phyloP scores from a whole-genome alignment of 2,329 filamentous ascomycete species.

The Beauveria bassiana region DNA sequence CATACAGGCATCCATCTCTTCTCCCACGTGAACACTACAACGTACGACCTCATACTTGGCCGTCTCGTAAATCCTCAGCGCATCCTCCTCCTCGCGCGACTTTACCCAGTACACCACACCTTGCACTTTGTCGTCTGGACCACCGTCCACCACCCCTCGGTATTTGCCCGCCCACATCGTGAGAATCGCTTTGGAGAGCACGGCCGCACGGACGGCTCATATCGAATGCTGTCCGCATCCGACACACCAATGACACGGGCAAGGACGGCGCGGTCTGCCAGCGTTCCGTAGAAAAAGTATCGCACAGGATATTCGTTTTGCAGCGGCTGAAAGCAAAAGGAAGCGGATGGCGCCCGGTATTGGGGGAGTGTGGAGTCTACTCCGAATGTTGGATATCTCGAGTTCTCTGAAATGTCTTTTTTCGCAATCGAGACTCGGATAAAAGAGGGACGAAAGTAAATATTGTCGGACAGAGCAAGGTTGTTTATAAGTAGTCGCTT shows the following conservation, averaged over 20 bases:
- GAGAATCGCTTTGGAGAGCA: constrained; percentile 23
- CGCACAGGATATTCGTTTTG: constrained; percentile 23
- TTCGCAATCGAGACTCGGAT: constrained; percentile 9
- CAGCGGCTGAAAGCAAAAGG: constrained; percentile 14
- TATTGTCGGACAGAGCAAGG: neutral
- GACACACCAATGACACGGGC: constrained; percentile 22
- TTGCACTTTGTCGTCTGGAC: neutral
- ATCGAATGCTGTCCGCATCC: constrained; percentile 16
- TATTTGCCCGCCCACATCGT: constrained; percentile 31
- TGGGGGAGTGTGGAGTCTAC: constrained; percentile 16
- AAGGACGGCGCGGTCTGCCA: constrained; percentile 24
- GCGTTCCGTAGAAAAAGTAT: constrained; percentile 37
- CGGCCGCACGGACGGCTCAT: constrained; percentile 21
- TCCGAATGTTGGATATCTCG: constrained; percentile 14
- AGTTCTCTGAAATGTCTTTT: constrained; percentile 11
- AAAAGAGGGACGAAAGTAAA: constrained; percentile 9
- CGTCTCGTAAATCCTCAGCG: neutral
- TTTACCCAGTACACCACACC: neutral
- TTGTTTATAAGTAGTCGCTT: neutral
- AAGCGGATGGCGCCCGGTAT: constrained; percentile 16
- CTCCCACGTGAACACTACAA: neutral
- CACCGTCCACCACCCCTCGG: constrained; percentile 28
- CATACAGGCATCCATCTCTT: neutral
- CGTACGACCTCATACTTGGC: constrained; percentile 1
- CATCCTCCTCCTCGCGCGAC: neutral